Conservation (phyloP, 257 asterid genomes). For the Leptodermis oblonga region DNA sequence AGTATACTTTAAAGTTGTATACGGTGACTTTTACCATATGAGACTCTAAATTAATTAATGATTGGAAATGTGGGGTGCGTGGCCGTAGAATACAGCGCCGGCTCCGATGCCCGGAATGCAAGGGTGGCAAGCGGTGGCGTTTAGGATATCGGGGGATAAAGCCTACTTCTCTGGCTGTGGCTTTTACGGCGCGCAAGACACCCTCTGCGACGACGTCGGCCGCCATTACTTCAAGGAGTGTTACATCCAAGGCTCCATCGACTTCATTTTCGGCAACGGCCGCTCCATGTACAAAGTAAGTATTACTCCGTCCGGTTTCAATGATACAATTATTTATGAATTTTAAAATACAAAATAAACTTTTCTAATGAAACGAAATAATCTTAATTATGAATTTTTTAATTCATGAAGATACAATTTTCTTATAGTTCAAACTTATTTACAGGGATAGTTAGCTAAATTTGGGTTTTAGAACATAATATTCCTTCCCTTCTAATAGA, state of each 20-base stretch:
- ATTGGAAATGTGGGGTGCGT: too few relatives aligned
- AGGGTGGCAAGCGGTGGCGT: slow-evolving; percentile 96
- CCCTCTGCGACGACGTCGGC: slow-evolving; percentile 90
- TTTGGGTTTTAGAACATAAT: too few relatives aligned
- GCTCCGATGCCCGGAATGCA: slow-evolving; percentile 92
- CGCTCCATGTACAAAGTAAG: slow-evolving; percentile 83
- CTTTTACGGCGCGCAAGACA: slow-evolving; percentile 88
- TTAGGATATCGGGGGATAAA: slow-evolving; percentile 84
- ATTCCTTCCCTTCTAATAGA: too few relatives aligned
- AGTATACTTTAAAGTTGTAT: too few relatives aligned
- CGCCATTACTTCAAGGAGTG: slow-evolving; percentile 91
- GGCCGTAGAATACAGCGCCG: slow-evolving; percentile 90
- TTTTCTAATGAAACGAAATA: too few relatives aligned
- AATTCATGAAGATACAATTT: too few relatives aligned
- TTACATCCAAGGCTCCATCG: slow-evolving; percentile 87
- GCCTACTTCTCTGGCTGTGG: slow-evolving; percentile 87
- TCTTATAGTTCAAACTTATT: too few relatives aligned
- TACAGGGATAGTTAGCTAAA: too few relatives aligned
- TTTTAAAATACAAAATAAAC: background rate
- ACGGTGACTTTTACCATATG: too few relatives aligned
- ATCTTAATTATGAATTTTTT: too few relatives aligned
- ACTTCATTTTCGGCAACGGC: slow-evolving; percentile 89
- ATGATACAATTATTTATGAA: background rate
- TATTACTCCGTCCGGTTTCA: background rate
- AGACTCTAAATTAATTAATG: too few relatives aligned